phyloP scores from a whole-genome alignment of 129 eudicot genomes.

The carrot (Daucus carota) region DNA sequence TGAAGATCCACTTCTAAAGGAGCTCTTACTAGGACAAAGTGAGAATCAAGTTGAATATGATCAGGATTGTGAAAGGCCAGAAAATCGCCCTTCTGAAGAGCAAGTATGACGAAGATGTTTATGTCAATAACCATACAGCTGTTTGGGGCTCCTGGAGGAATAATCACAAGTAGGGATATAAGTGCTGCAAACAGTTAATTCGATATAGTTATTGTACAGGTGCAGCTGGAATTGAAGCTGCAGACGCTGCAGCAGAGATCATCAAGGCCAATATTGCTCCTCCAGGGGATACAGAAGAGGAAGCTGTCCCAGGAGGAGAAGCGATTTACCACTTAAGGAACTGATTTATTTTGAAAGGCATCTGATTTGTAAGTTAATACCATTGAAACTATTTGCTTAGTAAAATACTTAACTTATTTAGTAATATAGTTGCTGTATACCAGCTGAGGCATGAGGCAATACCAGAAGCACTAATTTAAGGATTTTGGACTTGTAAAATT shows the following conservation, averaged over 20 bases:
- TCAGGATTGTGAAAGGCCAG: conserved; percentile 85
- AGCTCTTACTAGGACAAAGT: conserved; percentile 83
- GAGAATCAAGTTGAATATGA: conserved; percentile 92
- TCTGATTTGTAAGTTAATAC: no score
- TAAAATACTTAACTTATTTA: no score
- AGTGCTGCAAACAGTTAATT: conserved; percentile 66
- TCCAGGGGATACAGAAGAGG: conserved; percentile 63
- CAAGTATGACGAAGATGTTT: conserved; percentile 87
- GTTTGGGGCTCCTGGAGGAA: conserved; percentile 98
- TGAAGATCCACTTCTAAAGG: conserved; percentile 60
- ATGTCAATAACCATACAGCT: conserved; percentile 58
- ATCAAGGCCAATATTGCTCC: conserved; percentile 92
- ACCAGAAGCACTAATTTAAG: no score
- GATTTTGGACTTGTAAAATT: no score
- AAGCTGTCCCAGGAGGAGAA: conserved; percentile 44
- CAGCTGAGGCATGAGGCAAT: no score
- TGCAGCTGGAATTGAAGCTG: conserved; percentile 93
- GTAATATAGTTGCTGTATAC: no score
- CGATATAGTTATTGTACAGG: conserved; percentile 91
- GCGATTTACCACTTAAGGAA: conserved; percentile 65
- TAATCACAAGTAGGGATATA: conserved; percentile 85
- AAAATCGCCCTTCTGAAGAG: conserved; percentile 74
- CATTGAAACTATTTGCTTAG: no score
- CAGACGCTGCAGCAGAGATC: conserved; percentile 77
- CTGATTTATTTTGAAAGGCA: no score